A percentile compares a stretch with the other conserved stretches of the same genome.
Evolutionary conservation across 768 basidiomycete genomes (phyloP).

Genomic region (Termitomyces eurrhizus): DNA sequence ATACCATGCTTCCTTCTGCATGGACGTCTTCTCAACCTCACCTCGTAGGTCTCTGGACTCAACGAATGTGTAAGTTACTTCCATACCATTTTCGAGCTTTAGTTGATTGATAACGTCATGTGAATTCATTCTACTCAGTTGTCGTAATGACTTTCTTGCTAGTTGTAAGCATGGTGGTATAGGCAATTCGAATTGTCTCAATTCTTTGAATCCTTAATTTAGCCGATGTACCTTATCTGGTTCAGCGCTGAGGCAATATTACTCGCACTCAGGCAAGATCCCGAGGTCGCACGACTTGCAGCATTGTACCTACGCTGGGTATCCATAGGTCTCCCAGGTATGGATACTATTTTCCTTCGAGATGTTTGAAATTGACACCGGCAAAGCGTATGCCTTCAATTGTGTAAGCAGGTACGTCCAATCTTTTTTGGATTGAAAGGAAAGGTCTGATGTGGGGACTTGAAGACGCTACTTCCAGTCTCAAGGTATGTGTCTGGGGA

Average conservation of each 20-base stretch:
- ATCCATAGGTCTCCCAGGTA: slow-evolving; percentile 73
- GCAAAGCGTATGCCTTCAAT: slow-evolving; percentile 47
- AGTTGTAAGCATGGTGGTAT: slow-evolving; percentile 44
- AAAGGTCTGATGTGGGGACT: background rate
- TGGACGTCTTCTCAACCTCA: slow-evolving; percentile 88
- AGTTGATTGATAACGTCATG: background rate
- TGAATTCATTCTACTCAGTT: slow-evolving; percentile 30
- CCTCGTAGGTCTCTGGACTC: slow-evolving; percentile 87
- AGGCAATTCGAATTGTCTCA: background rate
- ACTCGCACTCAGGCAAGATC: slow-evolving; percentile 72
- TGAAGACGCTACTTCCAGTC: slow-evolving; percentile 75
- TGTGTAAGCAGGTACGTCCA: slow-evolving; percentile 40
- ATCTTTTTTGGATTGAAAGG: background rate
- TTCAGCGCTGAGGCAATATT: slow-evolving; percentile 78
- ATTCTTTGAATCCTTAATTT: slow-evolving; percentile 19
- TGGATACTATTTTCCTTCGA: slow-evolving; percentile 2
- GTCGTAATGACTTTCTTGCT: slow-evolving; percentile 57
- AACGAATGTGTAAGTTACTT: slow-evolving; percentile 68
- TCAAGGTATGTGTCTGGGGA: slow-evolving; percentile 46
- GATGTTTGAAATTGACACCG: background rate
- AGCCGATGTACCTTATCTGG: slow-evolving; percentile 71
- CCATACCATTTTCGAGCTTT: background rate
- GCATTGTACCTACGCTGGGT: slow-evolving; percentile 73
- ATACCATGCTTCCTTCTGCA: slow-evolving; percentile 93
- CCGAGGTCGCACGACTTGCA: slow-evolving; percentile 78